Base-by-base conservation (phyloP, 768 basidiomycete genomes). In the Mycena rebaudengoi region DNA sequence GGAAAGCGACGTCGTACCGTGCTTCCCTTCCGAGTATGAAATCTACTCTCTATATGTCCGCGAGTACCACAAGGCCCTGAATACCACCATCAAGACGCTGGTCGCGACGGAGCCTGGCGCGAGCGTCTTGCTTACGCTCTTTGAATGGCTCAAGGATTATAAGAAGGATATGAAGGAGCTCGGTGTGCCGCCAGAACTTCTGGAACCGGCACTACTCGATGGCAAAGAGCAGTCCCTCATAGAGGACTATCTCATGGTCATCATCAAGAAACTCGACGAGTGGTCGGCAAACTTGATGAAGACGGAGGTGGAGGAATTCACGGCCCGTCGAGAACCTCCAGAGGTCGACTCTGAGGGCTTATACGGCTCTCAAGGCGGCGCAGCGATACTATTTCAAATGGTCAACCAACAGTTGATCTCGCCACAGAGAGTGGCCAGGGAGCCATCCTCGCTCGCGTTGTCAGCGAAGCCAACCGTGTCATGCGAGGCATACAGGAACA, bases 351-450 rank as follows among this genome's bases (percentile, higher is more conserved):
- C 87, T 56, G 95, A 98, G 62, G 95, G 94, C 14, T 81, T 91
- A 65, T 98, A 98, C 73, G 93, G 93, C 20, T 91, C 90, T 63
- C 93, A 98, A 73, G 93, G 96, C 45, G 88, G 91, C 41, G 91
- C 96, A 18, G 88, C 97, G 52, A 98, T 99, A 71, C 83, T 99
- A 64, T 99, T 98, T 85, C 94, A 98, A 78, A 96, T 99, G 91
- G 91, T 98, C 69, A 99, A 96, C 76, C 95, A 97, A 76, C 97
- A 98, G 86, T 95, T 60, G 97, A 99, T 72, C 85, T 95, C 16
- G 96, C 96, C 10, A 91, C 92, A 66, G 98, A 99, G 75, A 99
- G 96, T 69, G 94, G 94, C 7, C 98, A 99, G 74, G 96, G 95
- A 32, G 88, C 91, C 1, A 97, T 99, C 64, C 86, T 99, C 32